Base-by-base conservation (phyloP, 2,329 filamentous ascomycete genomes). In the Arthroderma uncinatum region DNA sequence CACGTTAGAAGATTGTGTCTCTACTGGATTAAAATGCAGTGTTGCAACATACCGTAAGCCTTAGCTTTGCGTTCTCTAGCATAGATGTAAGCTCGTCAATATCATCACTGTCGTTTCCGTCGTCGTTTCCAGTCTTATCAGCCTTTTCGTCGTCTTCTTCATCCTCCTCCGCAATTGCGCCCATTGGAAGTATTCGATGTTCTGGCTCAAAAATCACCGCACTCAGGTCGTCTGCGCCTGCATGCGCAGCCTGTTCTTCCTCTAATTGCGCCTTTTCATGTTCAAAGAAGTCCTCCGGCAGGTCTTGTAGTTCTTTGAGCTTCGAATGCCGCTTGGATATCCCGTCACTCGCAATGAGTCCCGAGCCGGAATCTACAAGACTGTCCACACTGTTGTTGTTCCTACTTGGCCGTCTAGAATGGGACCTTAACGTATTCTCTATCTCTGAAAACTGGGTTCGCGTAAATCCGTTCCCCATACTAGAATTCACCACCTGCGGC, bases 41-140 rank as follows among this genome's bases (percentile, higher is more conserved):
- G 30, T 48, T 21, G 28, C 25, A 37, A 73, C 87, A 70, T 78
- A 94, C 89, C 67, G 88, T 93, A 60, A 97, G 77, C 64, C 90
- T 81, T 69, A 84, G 85, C 74, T 96, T 96, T 33, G 92, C 92
- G 72, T 95, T 95, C 57, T 90, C 89, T 63, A 85, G 84, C 69
- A 89, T 92, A 61, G 95, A 74, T 23, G 87, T 83, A 14, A 80
- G 83, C 53, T 87, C 88, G 2, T 88, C 88, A 64, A 85, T 82
- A 47, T 79, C 78, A 57, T 86, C 81, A 57, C 83, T 81, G 2
- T 79, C 71, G 19, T 86, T 81, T 57, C 83, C 82, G 2, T 80
- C 71, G 12, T 14, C 47, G 2, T 30, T 33, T 28, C 28, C 47
- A 4, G 21, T 8, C 23, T 16, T 33, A 14, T 33, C 47, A 2